Evolutionary conservation across 768 basidiomycete genomes (phyloP), one percentile per base, ranked within the genome.

Genomic region (Tricholoma flavovirens): DNA sequence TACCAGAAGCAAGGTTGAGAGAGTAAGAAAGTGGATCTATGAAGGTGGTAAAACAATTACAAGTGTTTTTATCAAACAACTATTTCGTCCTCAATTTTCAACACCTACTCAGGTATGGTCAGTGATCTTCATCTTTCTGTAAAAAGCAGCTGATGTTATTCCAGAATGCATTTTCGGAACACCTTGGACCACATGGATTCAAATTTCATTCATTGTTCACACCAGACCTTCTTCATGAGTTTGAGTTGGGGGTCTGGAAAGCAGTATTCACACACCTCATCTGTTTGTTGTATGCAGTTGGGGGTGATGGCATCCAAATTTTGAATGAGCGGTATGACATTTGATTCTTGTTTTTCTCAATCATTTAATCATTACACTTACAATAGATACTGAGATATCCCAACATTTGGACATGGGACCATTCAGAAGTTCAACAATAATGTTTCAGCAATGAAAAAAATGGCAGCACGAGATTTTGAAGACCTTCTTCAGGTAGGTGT

Each of bases 181-280:
- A 5, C 24, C 24, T 26, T 26, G 24, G 24, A 26, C 24, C 5
- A 26, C 24, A 26, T 26, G 24, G 24, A 26, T 26, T 26, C 5
- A 5, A 26, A 26, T 26, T 26, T 26, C 24, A 26, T 26, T 26
- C 38, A 40, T n/a, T 40, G 15, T 40, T 40, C n/a, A 48, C 53
- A 2, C 43, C 57, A 2, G 66, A 69, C 49, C 43, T 70, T 24
- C 49, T 70, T 57, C 68, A 69, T 55, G 67, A 69, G 43, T 42
- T 67, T 42, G 66, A 69, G 50, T 54, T 68, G 1, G 66, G 69
- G 8, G 62, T 62, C 12, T 68, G 64, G 65, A 67, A 63, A 45
- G 45, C 51, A 4, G 10, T 66, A 0, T 61, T 69, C 11, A 60
- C 49, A 12, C 67, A 69, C 45, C 50, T 69, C 2, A 43, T 68